These are phyloP conservation scores for Cercospora sojina DNA, from an alignment of 2,329 filamentous ascomycete species.

Conservation along the genomic window DNA sequence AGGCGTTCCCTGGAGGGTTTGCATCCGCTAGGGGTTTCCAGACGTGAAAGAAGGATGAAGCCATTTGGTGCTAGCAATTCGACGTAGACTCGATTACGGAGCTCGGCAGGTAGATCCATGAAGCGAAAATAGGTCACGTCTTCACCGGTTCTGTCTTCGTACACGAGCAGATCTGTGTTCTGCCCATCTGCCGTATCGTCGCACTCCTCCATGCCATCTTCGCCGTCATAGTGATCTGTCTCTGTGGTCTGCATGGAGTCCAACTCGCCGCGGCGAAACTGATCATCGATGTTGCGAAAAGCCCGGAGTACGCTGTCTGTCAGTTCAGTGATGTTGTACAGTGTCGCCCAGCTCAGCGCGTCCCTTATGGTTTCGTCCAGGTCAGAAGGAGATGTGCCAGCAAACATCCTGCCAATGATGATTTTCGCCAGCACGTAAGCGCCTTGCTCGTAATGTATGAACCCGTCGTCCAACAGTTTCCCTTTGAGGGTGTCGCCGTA, in stretches of 20 bases:
- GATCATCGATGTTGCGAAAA: background rate
- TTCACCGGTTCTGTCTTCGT: background rate
- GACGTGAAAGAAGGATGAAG: conserved; percentile 13
- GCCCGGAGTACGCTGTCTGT: background rate
- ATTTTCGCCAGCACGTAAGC: background rate
- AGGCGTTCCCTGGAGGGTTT: background rate
- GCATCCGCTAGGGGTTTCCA: background rate
- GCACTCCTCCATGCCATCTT: background rate
- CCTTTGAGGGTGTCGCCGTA: conserved; percentile 1
- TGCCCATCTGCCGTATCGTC: background rate
- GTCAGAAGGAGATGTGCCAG: background rate
- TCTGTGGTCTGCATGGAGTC: background rate
- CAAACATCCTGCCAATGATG: background rate
- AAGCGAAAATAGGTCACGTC: conserved; percentile 16
- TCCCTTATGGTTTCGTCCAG: background rate
- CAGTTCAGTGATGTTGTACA: background rate
- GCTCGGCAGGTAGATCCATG: conserved; percentile 25
- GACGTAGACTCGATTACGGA: conserved; percentile 23
- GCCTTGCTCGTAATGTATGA: conserved; percentile 2
- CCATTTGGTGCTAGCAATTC: conserved; percentile 20
- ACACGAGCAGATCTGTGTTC: background rate
- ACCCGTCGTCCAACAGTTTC: background rate
- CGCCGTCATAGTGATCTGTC: background rate
- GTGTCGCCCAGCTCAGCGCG: background rate
- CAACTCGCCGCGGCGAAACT: background rate